Evolutionary conservation across 768 basidiomycete species (phyloP).

Genomic region (Clathrus columnatus): DNA sequence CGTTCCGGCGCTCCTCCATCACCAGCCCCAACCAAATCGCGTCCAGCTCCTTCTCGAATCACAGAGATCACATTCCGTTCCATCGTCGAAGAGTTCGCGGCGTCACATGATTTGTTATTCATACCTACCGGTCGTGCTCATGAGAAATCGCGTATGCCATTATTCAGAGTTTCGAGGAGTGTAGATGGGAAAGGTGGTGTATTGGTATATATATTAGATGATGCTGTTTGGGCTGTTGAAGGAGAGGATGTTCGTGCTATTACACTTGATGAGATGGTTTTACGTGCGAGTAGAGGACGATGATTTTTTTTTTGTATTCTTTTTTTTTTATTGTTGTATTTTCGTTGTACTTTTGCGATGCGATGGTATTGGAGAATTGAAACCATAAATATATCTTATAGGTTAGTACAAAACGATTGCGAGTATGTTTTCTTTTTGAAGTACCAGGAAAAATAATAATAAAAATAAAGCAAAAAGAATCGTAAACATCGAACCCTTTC

Average conservation of each 20-base stretch:
- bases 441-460: neutral
- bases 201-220: conserved; percentile 83
- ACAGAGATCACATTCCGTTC: conserved; percentile 89
- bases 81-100: conserved; percentile 86
- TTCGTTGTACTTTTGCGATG: neutral
- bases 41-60: conserved; percentile 38
- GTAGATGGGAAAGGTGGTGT: conserved; percentile 82
- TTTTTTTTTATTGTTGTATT: neutral
- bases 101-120: conserved; percentile 80
- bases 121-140: conserved; percentile 82
- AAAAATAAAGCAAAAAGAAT: neutral
- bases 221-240: conserved; percentile 84
- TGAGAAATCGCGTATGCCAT: conserved; percentile 76
- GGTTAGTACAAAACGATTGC: neutral
- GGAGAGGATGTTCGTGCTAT: conserved; percentile 67
- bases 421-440: neutral
- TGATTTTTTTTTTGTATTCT: neutral
- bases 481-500: neutral
- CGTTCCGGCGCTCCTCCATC: conserved; percentile 24
- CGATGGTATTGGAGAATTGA: neutral
- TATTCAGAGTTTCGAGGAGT: conserved; percentile 73
- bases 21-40: conserved; percentile 24
- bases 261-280: conserved; percentile 81
- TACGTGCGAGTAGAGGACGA: conserved; percentile 33
- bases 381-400: neutral